Conservation (phyloP, 805 yeast species). For the Kuraishia piskuri region DNA sequence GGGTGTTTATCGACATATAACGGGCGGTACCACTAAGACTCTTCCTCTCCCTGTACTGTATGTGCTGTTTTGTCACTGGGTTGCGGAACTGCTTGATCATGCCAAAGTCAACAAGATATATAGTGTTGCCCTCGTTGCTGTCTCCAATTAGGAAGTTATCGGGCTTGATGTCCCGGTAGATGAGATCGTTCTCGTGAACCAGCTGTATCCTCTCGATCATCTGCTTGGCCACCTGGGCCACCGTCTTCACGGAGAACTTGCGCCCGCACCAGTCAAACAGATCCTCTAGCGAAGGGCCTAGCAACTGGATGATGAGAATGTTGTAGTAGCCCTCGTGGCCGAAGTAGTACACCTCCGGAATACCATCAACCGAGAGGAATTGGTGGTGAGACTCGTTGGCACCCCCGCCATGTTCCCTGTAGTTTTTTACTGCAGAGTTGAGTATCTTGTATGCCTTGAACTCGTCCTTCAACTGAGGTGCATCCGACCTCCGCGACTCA, state of each 20-base stretch:
- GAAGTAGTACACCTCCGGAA: constrained; percentile 78
- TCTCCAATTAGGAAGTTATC: constrained; percentile 75
- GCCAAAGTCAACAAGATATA: constrained; percentile 75
- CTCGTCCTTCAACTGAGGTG: constrained; percentile 78
- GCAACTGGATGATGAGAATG: constrained; percentile 64
- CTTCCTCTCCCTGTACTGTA: constrained; percentile 74
- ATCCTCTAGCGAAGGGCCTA: constrained; percentile 82
- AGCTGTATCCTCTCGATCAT: constrained; percentile 68
- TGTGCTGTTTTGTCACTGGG: constrained; percentile 71
- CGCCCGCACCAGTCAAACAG: constrained; percentile 86
- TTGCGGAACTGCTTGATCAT: constrained; percentile 84
- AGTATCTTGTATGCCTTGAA: constrained; percentile 69
- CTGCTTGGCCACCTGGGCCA: constrained; percentile 66
- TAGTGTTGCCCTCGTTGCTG: constrained; percentile 41
- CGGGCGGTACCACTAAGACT: constrained; percentile 81
- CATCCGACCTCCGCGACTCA: constrained; percentile 74
- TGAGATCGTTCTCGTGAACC: constrained; percentile 69
- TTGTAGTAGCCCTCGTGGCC: constrained; percentile 83
- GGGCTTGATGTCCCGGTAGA: constrained; percentile 77
- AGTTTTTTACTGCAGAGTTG: constrained; percentile 38
- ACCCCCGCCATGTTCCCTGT: constrained; percentile 9
- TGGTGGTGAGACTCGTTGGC: not conserved
- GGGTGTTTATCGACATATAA: constrained; percentile 86
- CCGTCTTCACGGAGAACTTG: constrained; percentile 61
- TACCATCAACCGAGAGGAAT: constrained; percentile 31